phyloP scores from a whole-genome alignment of 768 basidiomycete genomes.

The Suillus sp. region DNA sequence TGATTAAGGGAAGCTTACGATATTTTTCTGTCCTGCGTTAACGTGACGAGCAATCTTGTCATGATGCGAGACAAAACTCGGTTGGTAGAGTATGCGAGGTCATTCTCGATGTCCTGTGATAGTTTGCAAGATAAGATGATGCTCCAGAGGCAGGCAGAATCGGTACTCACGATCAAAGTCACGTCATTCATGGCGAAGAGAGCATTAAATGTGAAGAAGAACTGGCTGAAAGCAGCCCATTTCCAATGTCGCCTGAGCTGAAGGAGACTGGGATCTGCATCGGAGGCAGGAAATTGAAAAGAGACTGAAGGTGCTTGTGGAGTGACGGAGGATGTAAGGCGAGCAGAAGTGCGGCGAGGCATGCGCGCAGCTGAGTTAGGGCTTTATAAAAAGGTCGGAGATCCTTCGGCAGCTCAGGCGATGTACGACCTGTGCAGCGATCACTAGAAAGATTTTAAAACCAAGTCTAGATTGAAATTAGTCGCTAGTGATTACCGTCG shows the following conservation, averaged over 20 bases:
- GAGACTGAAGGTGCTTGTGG: slow-evolving; percentile 30
- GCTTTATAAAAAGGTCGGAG: slow-evolving; percentile 41
- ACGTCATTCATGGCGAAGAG: slow-evolving; percentile 75
- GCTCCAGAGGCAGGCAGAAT: slow-evolving; percentile 5
- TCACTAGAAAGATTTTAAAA: background rate
- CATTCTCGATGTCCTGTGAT: slow-evolving; percentile 74
- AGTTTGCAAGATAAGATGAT: slow-evolving; percentile 17
- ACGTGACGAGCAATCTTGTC: slow-evolving; percentile 68
- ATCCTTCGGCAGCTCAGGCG: slow-evolving; percentile 30
- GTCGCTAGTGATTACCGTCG: background rate
- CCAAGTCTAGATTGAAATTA: slow-evolving; percentile 4
- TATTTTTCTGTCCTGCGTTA: slow-evolving; percentile 82
- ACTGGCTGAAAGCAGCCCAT: slow-evolving; percentile 92
- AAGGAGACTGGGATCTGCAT: slow-evolving; percentile 43
- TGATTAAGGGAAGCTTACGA: slow-evolving; percentile 49
- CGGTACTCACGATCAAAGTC: slow-evolving; percentile 55
- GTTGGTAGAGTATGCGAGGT: slow-evolving; percentile 62
- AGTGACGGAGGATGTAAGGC: slow-evolving; percentile 35
- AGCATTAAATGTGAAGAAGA: slow-evolving; percentile 81
- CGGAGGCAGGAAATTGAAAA: slow-evolving; percentile 28
- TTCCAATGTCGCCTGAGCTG: slow-evolving; percentile 81
- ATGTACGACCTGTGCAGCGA: slow-evolving; percentile 9
- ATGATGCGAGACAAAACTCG: slow-evolving; percentile 71
- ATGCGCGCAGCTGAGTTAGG: slow-evolving; percentile 43
- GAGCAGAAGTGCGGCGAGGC: slow-evolving; percentile 59